These are phyloP conservation scores for Tremellales sp. DNA, from an alignment of 1,284 basidiomycete species.

Conservation along the genomic window DNA sequence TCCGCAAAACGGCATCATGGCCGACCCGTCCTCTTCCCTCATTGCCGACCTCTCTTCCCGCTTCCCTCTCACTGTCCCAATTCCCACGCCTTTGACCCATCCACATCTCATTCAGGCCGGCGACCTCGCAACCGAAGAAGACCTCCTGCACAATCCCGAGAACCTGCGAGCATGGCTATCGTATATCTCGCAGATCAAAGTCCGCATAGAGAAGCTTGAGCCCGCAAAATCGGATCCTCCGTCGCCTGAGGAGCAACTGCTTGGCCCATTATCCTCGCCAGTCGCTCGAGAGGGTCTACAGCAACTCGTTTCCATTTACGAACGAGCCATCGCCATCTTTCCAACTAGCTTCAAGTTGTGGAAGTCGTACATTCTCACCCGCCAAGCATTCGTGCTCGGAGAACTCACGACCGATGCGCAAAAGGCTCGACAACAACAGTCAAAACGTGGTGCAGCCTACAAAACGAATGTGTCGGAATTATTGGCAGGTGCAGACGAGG, in stretches of 20 bases:
- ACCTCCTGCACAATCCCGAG: conserved; percentile 85
- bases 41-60: conserved; percentile 38
- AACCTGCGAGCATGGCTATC: conserved; percentile 90
- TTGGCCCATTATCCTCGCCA: conserved; percentile 62
- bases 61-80: conserved; percentile 79
- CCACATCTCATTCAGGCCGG: conserved; percentile 67
- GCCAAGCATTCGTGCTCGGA: conserved; percentile 84
- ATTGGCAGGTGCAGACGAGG: conserved; percentile 80
- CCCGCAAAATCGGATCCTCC: conserved; percentile 38
- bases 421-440: conserved; percentile 52
- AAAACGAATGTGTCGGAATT: conserved; percentile 84
- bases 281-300: conserved; percentile 71
- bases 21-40: conserved; percentile 25
- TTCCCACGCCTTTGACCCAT: conserved; percentile 75
- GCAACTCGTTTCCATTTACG: conserved; percentile 83
- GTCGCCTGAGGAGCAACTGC: conserved; percentile 39
- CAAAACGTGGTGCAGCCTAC: conserved; percentile 68
- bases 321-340: conserved; percentile 82
- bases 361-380: conserved; percentile 82
- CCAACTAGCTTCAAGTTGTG: conserved; percentile 90
- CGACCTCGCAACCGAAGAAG: conserved; percentile 87
- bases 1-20: conserved; percentile 11
- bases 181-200: conserved; percentile 73
- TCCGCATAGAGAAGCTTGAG: conserved; percentile 59
- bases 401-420: conserved; percentile 49